Conservation (phyloP, 176 grass and related monocot genomes). For the Thalia dealbata region DNA sequence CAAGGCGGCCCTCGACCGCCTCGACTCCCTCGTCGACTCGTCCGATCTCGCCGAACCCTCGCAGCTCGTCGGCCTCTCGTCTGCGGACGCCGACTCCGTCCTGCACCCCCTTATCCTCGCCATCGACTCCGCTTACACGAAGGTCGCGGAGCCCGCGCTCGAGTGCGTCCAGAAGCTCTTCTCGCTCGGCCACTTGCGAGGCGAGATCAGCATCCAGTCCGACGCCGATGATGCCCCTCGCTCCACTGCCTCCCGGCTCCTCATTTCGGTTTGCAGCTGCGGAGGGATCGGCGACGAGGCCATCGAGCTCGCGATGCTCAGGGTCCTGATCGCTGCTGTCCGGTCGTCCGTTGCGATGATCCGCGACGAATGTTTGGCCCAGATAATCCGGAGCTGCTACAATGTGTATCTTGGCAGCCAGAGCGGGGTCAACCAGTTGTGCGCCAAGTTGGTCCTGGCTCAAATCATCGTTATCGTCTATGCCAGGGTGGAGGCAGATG, state of each 20-base stretch:
- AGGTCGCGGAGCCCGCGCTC: conserved; percentile 66
- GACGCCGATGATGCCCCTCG: conserved; percentile 16
- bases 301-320: conserved; percentile 61
- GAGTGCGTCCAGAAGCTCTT: conserved; percentile 66
- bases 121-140: conserved; percentile 59
- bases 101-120: conserved; percentile 52
- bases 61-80: conserved; percentile 28
- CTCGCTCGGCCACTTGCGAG: conserved; percentile 45
- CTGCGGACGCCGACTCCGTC: conserved; percentile 29
- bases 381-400: conserved; percentile 68
- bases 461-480: conserved; percentile 62
- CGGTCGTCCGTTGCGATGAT: conserved; percentile 43
- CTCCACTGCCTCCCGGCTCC: conserved; percentile 37
- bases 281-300: conserved; percentile 49
- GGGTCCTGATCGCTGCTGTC: conserved; percentile 65
- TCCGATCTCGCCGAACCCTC: conserved; percentile 35
- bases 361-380: conserved; percentile 57
- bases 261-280: conserved; percentile 39
- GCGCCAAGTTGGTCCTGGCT: conserved; percentile 85
- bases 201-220: conserved; percentile 36
- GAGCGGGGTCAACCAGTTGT: conserved; percentile 75
- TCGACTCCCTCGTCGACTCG: conserved; percentile 31
- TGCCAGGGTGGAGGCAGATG: conserved; percentile 46
- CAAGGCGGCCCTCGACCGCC: conserved; percentile 73
- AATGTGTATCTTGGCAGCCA: conserved; percentile 86